These are phyloP conservation scores for Fraxinus albicans DNA, from an alignment of 305 asterid species.

Conservation along the genomic window DNA sequence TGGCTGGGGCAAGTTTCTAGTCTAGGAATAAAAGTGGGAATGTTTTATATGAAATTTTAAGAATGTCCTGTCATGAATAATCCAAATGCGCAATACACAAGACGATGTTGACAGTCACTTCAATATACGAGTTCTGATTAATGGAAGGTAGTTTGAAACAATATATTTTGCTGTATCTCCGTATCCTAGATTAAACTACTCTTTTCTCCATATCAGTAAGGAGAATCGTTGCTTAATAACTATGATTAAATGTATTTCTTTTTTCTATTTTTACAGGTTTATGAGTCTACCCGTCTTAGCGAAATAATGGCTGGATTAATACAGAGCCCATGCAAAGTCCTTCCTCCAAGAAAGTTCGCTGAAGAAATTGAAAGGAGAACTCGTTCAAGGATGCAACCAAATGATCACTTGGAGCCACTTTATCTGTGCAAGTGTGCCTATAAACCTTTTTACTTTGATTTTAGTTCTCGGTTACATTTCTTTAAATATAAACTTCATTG, in stretches of 20 bases:
- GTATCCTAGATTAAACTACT: not conserved
- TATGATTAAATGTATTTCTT: not conserved
- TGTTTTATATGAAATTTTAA: not conserved
- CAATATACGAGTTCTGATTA: not conserved
- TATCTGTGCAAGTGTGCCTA: conserved; percentile 87
- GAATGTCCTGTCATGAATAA: not conserved
- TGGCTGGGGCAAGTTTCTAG: not conserved
- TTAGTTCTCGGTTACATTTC: conserved; percentile 17
- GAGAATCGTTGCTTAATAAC: not conserved
- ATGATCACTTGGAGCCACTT: conserved; percentile 53
- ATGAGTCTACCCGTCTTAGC: conserved; percentile 64
- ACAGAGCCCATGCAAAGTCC: conserved; percentile 80
- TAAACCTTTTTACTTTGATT: conserved; percentile 3
- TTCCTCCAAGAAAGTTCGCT: conserved; percentile 72
- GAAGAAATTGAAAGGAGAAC: conserved; percentile 72
- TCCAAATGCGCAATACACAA: conserved; percentile 3
- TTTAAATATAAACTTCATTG: not conserved
- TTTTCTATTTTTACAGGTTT: conserved; percentile 56
- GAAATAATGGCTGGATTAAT: conserved; percentile 65
- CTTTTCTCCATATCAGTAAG: not conserved
- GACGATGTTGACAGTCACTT: not conserved
- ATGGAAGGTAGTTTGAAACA: not conserved
- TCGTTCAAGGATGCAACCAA: conserved; percentile 38
- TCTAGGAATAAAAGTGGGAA: not conserved
- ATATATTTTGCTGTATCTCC: not conserved